Evolutionary conservation across 2,329 filamentous ascomycete genomes (phyloP), one percentile per base, ranked within the genome.

Genomic region (Talaromyces sp.): DNA sequence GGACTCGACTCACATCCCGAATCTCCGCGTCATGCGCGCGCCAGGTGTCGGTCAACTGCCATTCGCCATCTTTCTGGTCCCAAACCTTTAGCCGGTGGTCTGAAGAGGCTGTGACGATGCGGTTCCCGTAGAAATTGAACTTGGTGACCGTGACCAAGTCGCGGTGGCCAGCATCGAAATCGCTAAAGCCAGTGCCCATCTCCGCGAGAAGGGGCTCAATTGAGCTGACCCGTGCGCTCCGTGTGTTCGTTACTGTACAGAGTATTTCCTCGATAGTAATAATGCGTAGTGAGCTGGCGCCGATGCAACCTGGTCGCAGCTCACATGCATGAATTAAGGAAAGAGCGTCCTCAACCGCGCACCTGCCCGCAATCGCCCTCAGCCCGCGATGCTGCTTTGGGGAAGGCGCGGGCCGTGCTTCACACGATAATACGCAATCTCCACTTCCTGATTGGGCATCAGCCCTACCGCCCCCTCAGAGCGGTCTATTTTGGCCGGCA

Each of bases 21-120:
- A 98, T 89, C 76, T 97, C 92, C 56, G 91, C 91, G 72, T 92
- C 90, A 73, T 98, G 93, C 19, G 92, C 93, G 55, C 85, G 87
- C 92, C 93, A 97, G 61, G 86, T 92, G 77, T 98, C 93, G 72
- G 88, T 90, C 42, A 95, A 79, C 57, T 85, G 83, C 91, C 92
- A 96, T 61, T 85, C 81, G 49, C 87, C 86, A 68, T 92, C 89
- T 66, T 88, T 81, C 62, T 84, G 87, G 71, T 95, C 89, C 84
- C 93, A 97, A 65, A 97, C 90, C 72, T 93, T 92, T 70, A 98
- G 89, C 73, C 90, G 91, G 74, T 96, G 93, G 75, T 98, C 93
- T 19, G 93, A 91, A 19, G 92, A 95, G 36, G 92, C 92, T 2
- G 92, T 95, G 49, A 93, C 90, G 81, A 93, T 93, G 68, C 93